Conservation (phyloP, 805 yeast species). For the Candida golubevii region DNA sequence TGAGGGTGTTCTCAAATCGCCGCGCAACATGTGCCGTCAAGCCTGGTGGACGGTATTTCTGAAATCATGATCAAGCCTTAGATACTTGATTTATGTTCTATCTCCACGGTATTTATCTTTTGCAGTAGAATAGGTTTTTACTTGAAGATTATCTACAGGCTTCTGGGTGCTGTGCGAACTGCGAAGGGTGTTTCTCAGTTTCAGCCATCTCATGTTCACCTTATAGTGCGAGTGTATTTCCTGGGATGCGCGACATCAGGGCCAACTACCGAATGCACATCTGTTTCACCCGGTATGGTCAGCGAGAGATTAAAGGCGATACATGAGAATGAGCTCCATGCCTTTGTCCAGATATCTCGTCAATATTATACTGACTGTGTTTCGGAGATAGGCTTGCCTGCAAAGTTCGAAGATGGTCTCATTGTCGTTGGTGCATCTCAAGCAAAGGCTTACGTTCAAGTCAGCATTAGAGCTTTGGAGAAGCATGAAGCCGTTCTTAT, state of each 20-base stretch:
- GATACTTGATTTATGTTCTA: too few relatives aligned
- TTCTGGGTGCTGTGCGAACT: too few relatives aligned
- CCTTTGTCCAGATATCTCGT: slow-evolving; percentile 4
- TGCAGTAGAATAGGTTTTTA: too few relatives aligned
- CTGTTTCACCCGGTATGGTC: slow-evolving; percentile 1
- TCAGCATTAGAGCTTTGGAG: slow-evolving; percentile 8
- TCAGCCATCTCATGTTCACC: too few relatives aligned
- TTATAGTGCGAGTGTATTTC: too few relatives aligned
- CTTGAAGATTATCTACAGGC: too few relatives aligned
- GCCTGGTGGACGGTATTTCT: not conserved
- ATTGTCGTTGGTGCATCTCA: slow-evolving; percentile 16
- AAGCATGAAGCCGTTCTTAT: slow-evolving; percentile 13
- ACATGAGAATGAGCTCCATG: slow-evolving; percentile 3
- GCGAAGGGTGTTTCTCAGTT: too few relatives aligned
- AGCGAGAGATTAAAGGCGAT: slow-evolving; percentile 9
- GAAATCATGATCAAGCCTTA: too few relatives aligned
- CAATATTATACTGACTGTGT: slow-evolving; percentile 6
- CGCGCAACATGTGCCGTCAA: not conserved
- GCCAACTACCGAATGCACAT: too few relatives aligned
- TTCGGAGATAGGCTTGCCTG: slow-evolving; percentile 1
- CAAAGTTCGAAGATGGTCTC: slow-evolving; percentile 12
- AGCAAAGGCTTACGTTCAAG: slow-evolving; percentile 15
- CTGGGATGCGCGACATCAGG: too few relatives aligned
- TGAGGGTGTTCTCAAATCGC: not conserved
- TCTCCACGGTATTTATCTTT: too few relatives aligned